Conservation (phyloP, 768 basidiomycete species). For the Lactifluus echinatus region DNA sequence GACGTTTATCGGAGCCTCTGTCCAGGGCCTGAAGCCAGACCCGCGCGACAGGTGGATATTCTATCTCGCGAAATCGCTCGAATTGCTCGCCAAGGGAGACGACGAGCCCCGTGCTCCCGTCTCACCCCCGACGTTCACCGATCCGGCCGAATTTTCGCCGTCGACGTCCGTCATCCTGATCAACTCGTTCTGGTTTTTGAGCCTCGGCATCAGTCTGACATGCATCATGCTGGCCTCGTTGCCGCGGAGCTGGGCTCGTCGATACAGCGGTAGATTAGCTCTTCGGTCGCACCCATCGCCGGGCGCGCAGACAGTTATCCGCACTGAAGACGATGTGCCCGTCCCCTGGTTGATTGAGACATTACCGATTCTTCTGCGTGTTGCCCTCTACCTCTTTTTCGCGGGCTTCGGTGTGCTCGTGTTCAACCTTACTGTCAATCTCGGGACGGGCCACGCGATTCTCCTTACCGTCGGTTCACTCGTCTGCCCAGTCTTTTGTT, state of each 20-base stretch:
- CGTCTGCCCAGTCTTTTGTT: constrained; percentile 1
- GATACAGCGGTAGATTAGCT: background rate
- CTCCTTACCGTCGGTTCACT: constrained; percentile 5
- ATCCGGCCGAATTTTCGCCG: constrained; percentile 1
- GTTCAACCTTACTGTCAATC: constrained; percentile 22
- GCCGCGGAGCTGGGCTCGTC: background rate
- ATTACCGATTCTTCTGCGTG: constrained; percentile 41
- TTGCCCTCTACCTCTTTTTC: constrained; percentile 42
- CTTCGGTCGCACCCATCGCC: constrained; percentile 27
- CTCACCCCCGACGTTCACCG: background rate
- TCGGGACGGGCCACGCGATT: background rate
- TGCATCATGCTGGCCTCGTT: constrained; percentile 5
- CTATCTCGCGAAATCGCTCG: constrained; percentile 3
- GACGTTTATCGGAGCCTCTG: constrained; percentile 3
- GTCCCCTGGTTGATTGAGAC: constrained; percentile 34
- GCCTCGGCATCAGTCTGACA: constrained; percentile 6
- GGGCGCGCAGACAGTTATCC: too few species aligned
- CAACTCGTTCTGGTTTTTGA: constrained; percentile 13
- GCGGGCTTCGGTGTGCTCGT: constrained; percentile 41
- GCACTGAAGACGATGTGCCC: constrained; percentile 30
- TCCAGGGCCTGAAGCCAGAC: constrained; percentile 3
- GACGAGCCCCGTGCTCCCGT: background rate
- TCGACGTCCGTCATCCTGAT: background rate
- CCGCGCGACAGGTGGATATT: constrained; percentile 7
- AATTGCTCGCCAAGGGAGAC: background rate